Evolutionary conservation across 306 rosid genomes (phyloP).

Genomic region (Fagus sylvatica): DNA sequence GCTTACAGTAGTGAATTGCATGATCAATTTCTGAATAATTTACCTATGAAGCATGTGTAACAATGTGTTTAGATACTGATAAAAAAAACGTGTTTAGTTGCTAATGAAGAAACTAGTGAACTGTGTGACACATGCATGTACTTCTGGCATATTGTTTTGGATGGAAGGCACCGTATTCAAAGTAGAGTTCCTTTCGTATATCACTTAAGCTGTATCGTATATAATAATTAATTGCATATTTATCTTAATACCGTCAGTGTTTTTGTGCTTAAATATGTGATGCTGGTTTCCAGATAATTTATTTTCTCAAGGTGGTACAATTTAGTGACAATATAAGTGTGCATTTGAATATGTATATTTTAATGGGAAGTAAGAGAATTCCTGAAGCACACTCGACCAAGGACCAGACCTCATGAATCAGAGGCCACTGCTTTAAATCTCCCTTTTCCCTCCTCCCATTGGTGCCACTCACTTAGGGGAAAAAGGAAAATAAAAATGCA

Average conservation of each 20-base stretch:
- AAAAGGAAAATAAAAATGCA: background rate
- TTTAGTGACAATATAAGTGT: background rate
- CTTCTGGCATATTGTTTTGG: constrained; percentile 21
- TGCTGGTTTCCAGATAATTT: background rate
- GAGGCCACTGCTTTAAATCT: background rate
- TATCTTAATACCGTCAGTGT: background rate
- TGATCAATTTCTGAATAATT: constrained; percentile 15
- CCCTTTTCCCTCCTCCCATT: background rate
- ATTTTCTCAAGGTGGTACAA: background rate
- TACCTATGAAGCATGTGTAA: constrained; percentile 12
- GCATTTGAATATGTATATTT: background rate
- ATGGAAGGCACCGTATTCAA: constrained; percentile 6
- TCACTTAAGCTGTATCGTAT: background rate
- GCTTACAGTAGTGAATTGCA: constrained; percentile 1
- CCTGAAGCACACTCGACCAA: background rate
- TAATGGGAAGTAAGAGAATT: background rate
- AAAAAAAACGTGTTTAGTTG: constrained; percentile 15
- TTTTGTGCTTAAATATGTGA: background rate
- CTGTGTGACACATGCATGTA: constrained; percentile 16
- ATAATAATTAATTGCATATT: background rate
- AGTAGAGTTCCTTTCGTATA: background rate
- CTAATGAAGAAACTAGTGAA: constrained; percentile 7
- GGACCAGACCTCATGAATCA: background rate
- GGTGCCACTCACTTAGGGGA: background rate
- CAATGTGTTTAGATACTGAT: constrained; percentile 13